Conservation (phyloP, 2,329 filamentous ascomycete species). For the Trichoderma harzianum region DNA sequence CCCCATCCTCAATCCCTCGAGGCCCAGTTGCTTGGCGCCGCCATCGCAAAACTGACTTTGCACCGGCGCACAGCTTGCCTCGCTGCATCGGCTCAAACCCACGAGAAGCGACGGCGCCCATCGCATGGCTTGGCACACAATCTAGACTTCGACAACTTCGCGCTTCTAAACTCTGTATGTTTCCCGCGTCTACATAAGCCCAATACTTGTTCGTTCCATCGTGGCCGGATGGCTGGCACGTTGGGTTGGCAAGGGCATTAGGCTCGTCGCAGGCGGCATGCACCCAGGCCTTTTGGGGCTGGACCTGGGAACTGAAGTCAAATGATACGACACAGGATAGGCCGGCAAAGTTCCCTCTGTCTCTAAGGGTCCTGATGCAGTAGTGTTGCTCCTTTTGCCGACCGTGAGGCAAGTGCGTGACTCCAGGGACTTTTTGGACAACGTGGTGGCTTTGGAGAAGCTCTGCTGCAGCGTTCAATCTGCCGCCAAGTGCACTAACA, state of each 20-base stretch:
- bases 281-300: neutral
- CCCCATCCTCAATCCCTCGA: neutral
- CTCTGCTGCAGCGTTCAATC: neutral
- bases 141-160: neutral
- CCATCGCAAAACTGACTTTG: constrained; percentile 5
- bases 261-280: neutral
- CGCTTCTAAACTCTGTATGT: neutral
- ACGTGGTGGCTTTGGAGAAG: neutral
- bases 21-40: neutral
- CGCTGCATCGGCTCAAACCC: neutral
- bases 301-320: constrained; percentile 4
- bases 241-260: neutral
- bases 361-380: neutral
- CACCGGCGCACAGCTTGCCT: neutral
- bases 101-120: neutral
- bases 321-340: neutral
- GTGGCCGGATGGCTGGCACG: neutral
- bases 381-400: neutral
- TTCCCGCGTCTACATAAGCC: neutral
- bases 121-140: neutral
- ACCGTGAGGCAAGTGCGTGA: neutral
- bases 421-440: neutral
- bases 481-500: neutral
- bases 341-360: constrained; percentile 11
- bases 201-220: neutral